Conservation (phyloP, 106 monocot genomes). For the Posidonia australis region DNA sequence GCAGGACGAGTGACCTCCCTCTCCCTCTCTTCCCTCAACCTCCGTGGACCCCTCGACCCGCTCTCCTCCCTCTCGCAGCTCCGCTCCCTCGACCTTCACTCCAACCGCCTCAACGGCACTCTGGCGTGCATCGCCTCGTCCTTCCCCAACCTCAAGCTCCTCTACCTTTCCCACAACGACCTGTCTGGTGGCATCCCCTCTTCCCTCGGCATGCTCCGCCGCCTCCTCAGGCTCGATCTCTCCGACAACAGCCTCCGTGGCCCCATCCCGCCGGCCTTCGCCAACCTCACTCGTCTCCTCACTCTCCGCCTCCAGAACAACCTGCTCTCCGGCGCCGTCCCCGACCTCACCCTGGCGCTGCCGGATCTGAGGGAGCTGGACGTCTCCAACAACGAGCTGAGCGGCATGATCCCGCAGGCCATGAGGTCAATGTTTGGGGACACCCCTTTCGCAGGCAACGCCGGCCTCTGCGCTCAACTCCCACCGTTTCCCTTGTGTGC, state of each 20-base stretch:
- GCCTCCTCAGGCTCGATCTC: conserved; percentile 50
- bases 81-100: conserved; percentile 40
- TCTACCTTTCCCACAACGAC: conserved; percentile 54
- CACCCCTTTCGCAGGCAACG: conserved; percentile 32
- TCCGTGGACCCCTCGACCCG: conserved; percentile 41
- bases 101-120: conserved; percentile 56
- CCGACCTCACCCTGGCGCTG: conserved; percentile 26
- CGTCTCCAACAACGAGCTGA: conserved; percentile 48
- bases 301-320: conserved; percentile 52
- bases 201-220: conserved; percentile 15
- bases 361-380: conserved; percentile 40
- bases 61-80: conserved; percentile 44
- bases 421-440: conserved; percentile 37
- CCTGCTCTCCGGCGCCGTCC: conserved; percentile 40
- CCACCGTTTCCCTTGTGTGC: conserved; percentile 15
- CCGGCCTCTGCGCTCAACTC: conserved; percentile 41
- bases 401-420: conserved; percentile 31
- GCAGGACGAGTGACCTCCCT: conserved; percentile 27
- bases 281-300: conserved; percentile 36
- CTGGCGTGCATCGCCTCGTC: conserved; percentile 21
- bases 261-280: conserved; percentile 25
- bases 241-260: conserved; percentile 40
- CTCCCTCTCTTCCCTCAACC: conserved; percentile 38
- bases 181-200: conserved; percentile 40
- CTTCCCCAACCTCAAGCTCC: conserved; percentile 40